Evolutionary conservation across 139 green algal species (phyloP).

Genomic region (Tetradesmus obliquus): DNA sequence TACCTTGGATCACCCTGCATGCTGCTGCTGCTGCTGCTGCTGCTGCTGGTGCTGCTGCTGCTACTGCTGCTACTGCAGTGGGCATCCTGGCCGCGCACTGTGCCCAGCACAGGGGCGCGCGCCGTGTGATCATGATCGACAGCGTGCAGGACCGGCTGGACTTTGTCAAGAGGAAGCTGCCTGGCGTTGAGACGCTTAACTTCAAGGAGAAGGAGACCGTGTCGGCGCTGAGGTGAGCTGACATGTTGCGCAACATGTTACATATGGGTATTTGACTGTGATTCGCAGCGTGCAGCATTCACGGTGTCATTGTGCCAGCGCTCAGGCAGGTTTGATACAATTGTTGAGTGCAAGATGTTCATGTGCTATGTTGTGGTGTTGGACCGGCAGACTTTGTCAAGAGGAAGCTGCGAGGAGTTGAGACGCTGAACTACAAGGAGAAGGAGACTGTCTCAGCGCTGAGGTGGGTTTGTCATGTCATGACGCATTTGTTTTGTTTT

Average conservation of each 20-base stretch:
- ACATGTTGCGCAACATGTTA: too few species aligned
- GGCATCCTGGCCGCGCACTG: slow-evolving; percentile 82
- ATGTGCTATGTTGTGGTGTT: not conserved
- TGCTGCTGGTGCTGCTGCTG: too few species aligned
- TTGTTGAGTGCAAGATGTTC: too few species aligned
- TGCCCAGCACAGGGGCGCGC: slow-evolving; percentile 59
- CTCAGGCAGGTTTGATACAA: too few species aligned
- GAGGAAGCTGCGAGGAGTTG: slow-evolving; percentile 46
- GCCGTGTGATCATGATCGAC: slow-evolving; percentile 77
- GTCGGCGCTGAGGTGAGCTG: slow-evolving; percentile 47
- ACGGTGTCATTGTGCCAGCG: too few species aligned
- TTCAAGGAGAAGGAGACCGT: slow-evolving; percentile 58
- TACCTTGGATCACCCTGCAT: not conserved
- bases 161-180: slow-evolving; percentile 21
- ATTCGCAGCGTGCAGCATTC: too few species aligned
- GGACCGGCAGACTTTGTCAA: slow-evolving; percentile 58
- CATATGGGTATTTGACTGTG: too few species aligned
- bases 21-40: not conserved
- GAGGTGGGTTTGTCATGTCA: not conserved
- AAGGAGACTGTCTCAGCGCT: slow-evolving; percentile 54
- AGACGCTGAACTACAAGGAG: slow-evolving; percentile 72
- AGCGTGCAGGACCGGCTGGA: slow-evolving; percentile 67
- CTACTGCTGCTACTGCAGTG: slow-evolving; percentile 48
- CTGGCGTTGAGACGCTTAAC: slow-evolving; percentile 68
- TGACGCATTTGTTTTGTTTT: too few species aligned